Conservation (phyloP, 2,329 filamentous ascomycete species). For the Byssochlamys sp. region DNA sequence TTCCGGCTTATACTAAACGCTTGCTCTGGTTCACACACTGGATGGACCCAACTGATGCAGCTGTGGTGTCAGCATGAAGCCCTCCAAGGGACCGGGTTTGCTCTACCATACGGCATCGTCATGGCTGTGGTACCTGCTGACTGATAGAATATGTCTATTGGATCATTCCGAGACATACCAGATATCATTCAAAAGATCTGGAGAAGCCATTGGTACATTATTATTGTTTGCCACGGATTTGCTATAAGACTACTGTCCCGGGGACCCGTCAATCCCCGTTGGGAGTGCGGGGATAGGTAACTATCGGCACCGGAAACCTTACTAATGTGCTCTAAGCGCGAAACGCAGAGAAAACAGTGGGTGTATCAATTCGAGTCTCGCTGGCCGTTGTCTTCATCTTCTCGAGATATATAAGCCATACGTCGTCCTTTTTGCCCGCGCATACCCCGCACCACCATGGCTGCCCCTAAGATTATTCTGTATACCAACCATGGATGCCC, state of each 20-base stretch:
- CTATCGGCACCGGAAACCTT: neutral
- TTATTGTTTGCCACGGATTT: too few species aligned
- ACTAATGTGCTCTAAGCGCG: neutral
- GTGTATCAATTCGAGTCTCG: neutral
- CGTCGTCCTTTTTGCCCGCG: neutral
- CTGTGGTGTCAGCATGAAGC: neutral
- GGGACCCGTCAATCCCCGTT: neutral
- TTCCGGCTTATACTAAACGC: too few species aligned
- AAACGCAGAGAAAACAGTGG: neutral
- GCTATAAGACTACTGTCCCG: neutral
- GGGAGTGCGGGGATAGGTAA: neutral
- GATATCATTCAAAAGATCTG: neutral
- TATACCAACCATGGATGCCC: constrained; percentile 65
- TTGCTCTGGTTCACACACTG: neutral
- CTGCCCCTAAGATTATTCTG: constrained; percentile 47
- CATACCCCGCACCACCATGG: constrained; percentile 14
- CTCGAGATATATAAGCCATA: neutral
- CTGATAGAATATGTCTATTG: neutral
- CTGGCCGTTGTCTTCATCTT: neutral
- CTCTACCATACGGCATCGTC: neutral
- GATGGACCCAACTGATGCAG: neutral
- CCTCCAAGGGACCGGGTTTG: neutral
- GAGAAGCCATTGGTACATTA: neutral
- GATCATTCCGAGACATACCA: neutral
- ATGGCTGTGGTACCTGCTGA: neutral